phyloP scores from a whole-genome alignment of 345 rosid species.

The Angophora floribunda region DNA sequence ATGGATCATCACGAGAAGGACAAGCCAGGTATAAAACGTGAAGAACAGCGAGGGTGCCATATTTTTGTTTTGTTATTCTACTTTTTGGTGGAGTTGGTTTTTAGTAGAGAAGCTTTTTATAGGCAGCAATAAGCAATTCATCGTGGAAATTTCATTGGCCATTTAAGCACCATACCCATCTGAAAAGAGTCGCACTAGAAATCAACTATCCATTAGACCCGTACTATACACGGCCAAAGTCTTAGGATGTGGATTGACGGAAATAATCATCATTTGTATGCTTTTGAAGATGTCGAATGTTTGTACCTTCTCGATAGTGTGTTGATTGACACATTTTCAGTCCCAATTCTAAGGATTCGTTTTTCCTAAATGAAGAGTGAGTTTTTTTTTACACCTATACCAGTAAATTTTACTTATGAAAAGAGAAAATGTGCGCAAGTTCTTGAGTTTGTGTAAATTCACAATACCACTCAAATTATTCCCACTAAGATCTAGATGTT shows the following conservation, averaged over 20 bases:
- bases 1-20: background rate
- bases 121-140: background rate
- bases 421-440: background rate
- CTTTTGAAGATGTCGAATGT: background rate
- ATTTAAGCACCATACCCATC: background rate
- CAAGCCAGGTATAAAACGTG: background rate
- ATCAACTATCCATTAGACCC: accelerated
- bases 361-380: no score
- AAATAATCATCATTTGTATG: background rate
- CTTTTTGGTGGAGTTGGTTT: background rate
- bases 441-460: background rate
- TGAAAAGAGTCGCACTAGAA: accelerated
- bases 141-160: background rate
- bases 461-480: background rate
- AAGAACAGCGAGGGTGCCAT: background rate
- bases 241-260: accelerated
- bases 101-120: background rate
- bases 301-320: background rate
- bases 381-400: no score
- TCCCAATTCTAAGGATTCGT: background rate
- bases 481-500: accelerated
- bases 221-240: background rate
- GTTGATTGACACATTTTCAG: no score
- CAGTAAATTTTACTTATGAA: no score
- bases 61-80: background rate